Percentiles rank a stretch among this genome's conserved stretches.
Evolutionary conservation across 352 stramenopile genomes (phyloP).

Genomic region (Phytophthora pistaciae): DNA sequence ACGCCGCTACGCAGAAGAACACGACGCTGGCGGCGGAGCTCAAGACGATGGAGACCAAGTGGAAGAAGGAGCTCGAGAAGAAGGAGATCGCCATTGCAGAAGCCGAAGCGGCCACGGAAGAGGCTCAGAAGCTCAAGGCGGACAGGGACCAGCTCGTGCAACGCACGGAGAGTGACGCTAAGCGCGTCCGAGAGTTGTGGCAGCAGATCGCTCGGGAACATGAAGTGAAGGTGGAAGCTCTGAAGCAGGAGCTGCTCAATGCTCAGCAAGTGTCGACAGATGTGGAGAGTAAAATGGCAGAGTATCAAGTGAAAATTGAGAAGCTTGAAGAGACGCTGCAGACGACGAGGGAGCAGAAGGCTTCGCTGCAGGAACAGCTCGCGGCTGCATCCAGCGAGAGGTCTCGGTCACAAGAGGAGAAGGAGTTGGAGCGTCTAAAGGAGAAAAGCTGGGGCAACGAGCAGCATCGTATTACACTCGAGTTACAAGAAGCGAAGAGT

Average conservation of each 20-base stretch:
- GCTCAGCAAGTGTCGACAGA: constrained; percentile 34
- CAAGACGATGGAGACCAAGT: constrained; percentile 61
- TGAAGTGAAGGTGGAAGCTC: constrained; percentile 55
- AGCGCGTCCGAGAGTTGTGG: constrained; percentile 80
- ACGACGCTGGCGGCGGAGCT: constrained; percentile 55
- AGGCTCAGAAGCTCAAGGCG: constrained; percentile 47
- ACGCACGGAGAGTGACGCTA: constrained; percentile 76
- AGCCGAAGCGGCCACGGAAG: constrained; percentile 54
- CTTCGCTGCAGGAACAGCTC: constrained; percentile 49
- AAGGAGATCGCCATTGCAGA: constrained; percentile 64
- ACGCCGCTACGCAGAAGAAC: constrained; percentile 65
- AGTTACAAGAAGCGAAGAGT: constrained; percentile 57
- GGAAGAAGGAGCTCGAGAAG: constrained; percentile 72
- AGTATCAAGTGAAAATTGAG: constrained; percentile 39
- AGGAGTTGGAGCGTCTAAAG: constrained; percentile 47
- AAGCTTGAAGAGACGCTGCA: constrained; percentile 48
- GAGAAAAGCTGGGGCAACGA: constrained; percentile 45
- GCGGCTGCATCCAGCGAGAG: constrained; percentile 40
- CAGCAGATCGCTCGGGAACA: constrained; percentile 82
- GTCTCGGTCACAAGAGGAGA: constrained; percentile 38
- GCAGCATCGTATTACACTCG: constrained; percentile 38
- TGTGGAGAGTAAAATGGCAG: constrained; percentile 27
- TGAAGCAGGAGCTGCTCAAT: constrained; percentile 54
- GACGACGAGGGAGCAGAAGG: constrained; percentile 47
- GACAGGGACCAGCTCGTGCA: constrained; percentile 73